Evolutionary conservation across 2,329 filamentous ascomycete species (phyloP).

Genomic region (Fusarium nelsonii): DNA sequence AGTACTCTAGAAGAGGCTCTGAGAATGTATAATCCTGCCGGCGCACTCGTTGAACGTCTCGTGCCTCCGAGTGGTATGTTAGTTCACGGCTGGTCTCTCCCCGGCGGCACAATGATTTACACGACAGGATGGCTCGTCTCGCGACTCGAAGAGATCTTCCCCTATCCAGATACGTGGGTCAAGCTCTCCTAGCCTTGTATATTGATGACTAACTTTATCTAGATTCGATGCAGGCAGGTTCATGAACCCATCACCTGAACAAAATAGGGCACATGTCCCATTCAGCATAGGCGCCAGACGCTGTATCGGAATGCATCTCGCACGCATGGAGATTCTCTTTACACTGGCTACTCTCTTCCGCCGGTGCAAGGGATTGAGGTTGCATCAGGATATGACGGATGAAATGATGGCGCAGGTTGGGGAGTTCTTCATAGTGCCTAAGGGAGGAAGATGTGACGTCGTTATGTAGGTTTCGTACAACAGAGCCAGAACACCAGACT

Average conservation of each 20-base stretch:
- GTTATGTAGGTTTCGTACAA: background rate
- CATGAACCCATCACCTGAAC: background rate
- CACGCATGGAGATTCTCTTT: conserved; percentile 15
- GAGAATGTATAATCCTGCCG: conserved; percentile 12
- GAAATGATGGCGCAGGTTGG: conserved; percentile 9
- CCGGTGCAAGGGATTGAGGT: background rate
- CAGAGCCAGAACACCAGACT: too few relatives aligned
- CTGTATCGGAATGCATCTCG: conserved; percentile 15
- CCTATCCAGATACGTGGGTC: background rate
- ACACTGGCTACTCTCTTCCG: background rate
- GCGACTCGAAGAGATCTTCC: background rate
- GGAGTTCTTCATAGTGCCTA: conserved; percentile 13
- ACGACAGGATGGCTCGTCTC: conserved; percentile 22
- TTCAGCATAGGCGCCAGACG: conserved; percentile 13
- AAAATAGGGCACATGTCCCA: conserved; percentile 11
- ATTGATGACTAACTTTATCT: rapidly evolving
- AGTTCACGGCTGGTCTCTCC: conserved; percentile 3
- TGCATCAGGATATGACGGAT: background rate
- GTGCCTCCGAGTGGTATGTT: background rate
- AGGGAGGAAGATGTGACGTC: background rate
- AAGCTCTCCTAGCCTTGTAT: rapidly evolving
- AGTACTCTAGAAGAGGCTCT: conserved; percentile 13
- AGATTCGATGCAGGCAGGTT: conserved; percentile 7
- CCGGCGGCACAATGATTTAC: conserved; percentile 8
- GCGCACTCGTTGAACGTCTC: background rate